These are phyloP conservation scores for Botrytis fabae DNA, from an alignment of 2,329 filamentous ascomycete genomes.

Conservation along the genomic window DNA sequence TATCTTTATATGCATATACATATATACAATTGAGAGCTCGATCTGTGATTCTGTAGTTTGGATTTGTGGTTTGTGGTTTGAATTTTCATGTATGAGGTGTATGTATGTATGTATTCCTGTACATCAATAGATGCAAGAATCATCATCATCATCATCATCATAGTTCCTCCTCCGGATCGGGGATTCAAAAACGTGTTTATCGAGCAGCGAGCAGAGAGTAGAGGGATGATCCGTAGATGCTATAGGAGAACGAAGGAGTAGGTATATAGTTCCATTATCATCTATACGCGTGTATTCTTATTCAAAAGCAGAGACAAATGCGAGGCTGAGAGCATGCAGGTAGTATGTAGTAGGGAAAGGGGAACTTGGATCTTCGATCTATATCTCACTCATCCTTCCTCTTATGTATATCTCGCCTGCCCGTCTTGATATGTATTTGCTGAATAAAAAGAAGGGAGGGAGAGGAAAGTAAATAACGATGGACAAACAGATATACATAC, in stretches of 20 bases:
- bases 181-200: not conserved
- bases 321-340: too few relatives aligned
- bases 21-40: too few relatives aligned
- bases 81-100: too few relatives aligned
- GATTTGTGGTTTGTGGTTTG: too few relatives aligned
- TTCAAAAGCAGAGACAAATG: too few relatives aligned
- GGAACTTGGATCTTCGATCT: not conserved
- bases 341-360: too few relatives aligned
- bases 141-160: too few relatives aligned
- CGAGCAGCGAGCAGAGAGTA: not conserved
- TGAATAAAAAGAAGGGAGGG: not conserved
- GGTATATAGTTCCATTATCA: too few relatives aligned
- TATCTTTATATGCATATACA: too few relatives aligned
- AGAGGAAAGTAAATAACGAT: not conserved
- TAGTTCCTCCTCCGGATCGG: not conserved
- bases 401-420: not conserved
- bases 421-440: not conserved
- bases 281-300: too few relatives aligned
- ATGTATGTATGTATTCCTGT: not conserved
- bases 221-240: not conserved
- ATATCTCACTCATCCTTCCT: not conserved
- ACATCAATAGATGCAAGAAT: too few relatives aligned
- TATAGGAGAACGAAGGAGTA: not conserved
- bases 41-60: too few relatives aligned
- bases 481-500: not conserved